A percentile compares a stretch with the other conserved stretches of the same genome.
These are phyloP conservation scores for Solidago caesia DNA, from an alignment of 129 eudicot genomes.

Conservation along the genomic window DNA sequence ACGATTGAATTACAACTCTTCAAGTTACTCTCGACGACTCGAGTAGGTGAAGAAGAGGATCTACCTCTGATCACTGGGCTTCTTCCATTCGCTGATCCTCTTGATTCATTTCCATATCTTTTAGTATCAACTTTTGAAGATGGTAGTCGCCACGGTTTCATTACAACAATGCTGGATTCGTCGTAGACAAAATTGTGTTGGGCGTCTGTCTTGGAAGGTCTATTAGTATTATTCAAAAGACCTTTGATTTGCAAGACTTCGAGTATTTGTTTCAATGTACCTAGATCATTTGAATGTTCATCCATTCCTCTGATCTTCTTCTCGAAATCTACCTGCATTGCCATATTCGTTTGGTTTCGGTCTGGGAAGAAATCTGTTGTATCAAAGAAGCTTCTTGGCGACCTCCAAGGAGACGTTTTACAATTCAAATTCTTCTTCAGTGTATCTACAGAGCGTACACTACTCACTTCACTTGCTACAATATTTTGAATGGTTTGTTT, in stretches of 20 bases:
- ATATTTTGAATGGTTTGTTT: conserved; percentile 19
- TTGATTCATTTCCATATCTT: conserved; percentile 29
- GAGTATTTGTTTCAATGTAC: conserved; percentile 78
- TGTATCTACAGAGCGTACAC: neutral
- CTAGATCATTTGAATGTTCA: conserved; percentile 63
- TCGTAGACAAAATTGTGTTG: conserved; percentile 53
- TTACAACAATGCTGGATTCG: conserved; percentile 55
- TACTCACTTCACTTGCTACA: conserved; percentile 1
- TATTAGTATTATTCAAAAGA: conserved; percentile 54
- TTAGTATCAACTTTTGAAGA: conserved; percentile 28
- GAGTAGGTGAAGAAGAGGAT: conserved; percentile 29
- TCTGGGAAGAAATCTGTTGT: conserved; percentile 65
- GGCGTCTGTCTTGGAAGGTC: conserved; percentile 23
- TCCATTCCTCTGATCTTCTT: conserved; percentile 69
- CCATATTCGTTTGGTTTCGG: conserved; percentile 40
- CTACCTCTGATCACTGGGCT: conserved; percentile 40
- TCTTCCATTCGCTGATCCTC: conserved; percentile 29
- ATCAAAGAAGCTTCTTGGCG: conserved; percentile 52
- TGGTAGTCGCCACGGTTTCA: conserved; percentile 43
- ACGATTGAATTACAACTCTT: conserved; percentile 14
- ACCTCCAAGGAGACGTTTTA: conserved; percentile 30
- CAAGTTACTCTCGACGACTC: conserved; percentile 44
- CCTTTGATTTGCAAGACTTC: conserved; percentile 93
- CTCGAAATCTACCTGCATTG: conserved; percentile 62
- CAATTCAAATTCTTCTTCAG: conserved; percentile 38